Conservation (phyloP, 2,329 filamentous ascomycete species). For the Periconia sp. region DNA sequence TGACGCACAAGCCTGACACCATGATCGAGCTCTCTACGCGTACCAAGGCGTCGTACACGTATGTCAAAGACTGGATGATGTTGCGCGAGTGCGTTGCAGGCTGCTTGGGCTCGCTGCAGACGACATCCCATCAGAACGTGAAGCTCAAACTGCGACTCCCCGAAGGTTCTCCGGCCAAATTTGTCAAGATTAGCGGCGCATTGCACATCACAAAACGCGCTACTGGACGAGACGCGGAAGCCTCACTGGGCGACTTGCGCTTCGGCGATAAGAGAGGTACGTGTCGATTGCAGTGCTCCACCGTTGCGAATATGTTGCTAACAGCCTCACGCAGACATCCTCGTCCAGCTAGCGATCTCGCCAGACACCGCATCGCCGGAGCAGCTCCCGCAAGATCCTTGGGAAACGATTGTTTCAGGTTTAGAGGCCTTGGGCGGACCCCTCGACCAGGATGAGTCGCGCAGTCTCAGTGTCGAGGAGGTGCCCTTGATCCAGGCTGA, state of each 20-base stretch:
- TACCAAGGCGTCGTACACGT: constrained; percentile 96
- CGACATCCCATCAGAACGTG: constrained; percentile 96
- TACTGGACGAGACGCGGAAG: constrained; percentile 92
- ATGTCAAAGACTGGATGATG: constrained; percentile 99
- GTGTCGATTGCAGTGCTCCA: constrained; percentile 9
- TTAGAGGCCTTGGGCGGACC: constrained; percentile 90
- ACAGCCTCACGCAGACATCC: constrained; percentile 66
- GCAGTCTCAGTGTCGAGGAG: constrained; percentile 87
- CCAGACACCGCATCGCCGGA: constrained; percentile 85
- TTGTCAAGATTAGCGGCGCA: constrained; percentile 97
- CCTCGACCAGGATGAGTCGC: constrained; percentile 83
- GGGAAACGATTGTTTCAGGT: constrained; percentile 96
- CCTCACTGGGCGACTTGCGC: constrained; percentile 85
- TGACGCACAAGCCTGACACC: constrained; percentile 97
- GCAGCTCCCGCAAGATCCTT: constrained; percentile 87
- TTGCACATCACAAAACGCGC: constrained; percentile 96
- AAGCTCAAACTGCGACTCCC: constrained; percentile 93
- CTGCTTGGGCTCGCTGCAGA: constrained; percentile 89
- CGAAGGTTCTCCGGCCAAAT: constrained; percentile 96
- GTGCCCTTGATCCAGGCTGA: constrained; percentile 95
- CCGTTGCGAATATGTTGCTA: constrained; percentile 11
- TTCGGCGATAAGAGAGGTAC: constrained; percentile 86
- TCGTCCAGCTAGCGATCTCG: constrained; percentile 91
- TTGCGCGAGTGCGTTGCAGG: constrained; percentile 93
- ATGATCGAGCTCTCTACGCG: constrained; percentile 97